A percentile compares a stretch with the other conserved stretches of the same genome.
Conservation (phyloP, 148 eudicot species). For the Oxyria digyna region DNA sequence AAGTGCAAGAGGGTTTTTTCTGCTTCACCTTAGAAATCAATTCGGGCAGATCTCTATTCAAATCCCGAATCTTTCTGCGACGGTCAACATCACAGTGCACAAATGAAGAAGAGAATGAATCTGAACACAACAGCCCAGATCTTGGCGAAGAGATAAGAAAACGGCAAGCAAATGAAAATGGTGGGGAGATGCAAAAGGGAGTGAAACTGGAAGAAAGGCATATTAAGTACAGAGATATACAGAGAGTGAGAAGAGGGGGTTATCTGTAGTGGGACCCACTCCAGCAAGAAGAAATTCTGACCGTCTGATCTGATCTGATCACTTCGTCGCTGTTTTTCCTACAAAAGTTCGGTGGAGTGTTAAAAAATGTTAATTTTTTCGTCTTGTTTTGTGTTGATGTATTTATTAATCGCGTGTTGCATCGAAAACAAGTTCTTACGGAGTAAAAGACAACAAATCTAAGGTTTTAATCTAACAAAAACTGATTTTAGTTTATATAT, state of each 20-base stretch:
- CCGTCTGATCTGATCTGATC: conserved; percentile 13
- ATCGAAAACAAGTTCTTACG: too few relatives aligned
- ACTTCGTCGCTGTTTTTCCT: conserved; percentile 16
- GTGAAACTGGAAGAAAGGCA: conserved; percentile 9
- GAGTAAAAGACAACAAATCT: too few relatives aligned
- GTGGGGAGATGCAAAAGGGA: not conserved
- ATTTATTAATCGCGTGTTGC: too few relatives aligned
- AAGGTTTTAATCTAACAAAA: too few relatives aligned
- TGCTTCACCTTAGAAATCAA: not conserved
- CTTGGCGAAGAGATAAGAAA: conserved; percentile 20
- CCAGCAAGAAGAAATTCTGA: not conserved
- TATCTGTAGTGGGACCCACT: conserved; percentile 22
- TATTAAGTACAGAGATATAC: not conserved
- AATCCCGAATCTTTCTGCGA: not conserved
- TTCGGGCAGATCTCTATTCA: not conserved
- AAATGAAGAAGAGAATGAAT: conserved; percentile 15
- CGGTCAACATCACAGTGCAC: not conserved
- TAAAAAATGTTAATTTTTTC: too few relatives aligned
- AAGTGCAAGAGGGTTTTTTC: not conserved
- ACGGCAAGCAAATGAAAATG: not conserved
- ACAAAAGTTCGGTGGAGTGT: too few relatives aligned
- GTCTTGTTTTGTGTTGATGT: too few relatives aligned
- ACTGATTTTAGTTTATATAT: too few relatives aligned
- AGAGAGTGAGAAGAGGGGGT: conserved; percentile 15
- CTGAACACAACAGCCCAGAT: conserved; percentile 17